phyloP scores from a whole-genome alignment of 208 protist species.

The Leishmania guyanensis region DNA sequence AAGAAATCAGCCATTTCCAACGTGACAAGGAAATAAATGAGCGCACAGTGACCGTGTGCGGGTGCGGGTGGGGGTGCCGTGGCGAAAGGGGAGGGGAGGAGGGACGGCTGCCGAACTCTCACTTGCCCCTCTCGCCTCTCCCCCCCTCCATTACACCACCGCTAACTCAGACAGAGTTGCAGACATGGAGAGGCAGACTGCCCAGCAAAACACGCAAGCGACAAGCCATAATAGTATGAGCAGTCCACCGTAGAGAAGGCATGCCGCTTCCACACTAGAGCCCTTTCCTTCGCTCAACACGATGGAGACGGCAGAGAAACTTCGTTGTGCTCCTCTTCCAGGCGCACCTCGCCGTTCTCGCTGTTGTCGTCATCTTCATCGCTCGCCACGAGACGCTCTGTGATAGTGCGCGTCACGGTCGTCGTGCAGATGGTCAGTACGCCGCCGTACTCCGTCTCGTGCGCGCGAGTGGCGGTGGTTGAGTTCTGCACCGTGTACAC shows the following conservation, averaged over 20 bases:
- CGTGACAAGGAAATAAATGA: too few species aligned
- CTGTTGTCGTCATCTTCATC: conserved; percentile 56
- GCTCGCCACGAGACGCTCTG: conserved; percentile 60
- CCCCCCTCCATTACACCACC: background rate
- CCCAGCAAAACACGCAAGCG: background rate
- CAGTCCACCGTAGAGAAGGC: background rate
- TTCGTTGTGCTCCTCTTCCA: background rate
- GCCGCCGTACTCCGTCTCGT: conserved; percentile 59
- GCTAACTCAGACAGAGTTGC: background rate
- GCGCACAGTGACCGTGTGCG: background rate
- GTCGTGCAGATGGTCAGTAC: conserved; percentile 69
- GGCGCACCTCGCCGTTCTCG: conserved; percentile 31
- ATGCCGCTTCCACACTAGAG: background rate
- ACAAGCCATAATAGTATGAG: background rate
- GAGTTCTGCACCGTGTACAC: conserved; percentile 56
- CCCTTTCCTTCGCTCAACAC: background rate
- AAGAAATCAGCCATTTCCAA: too few species aligned
- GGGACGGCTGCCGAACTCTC: background rate
- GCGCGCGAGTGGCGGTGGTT: conserved; percentile 40
- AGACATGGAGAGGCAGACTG: background rate
- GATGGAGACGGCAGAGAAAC: background rate
- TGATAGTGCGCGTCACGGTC: conserved; percentile 69
- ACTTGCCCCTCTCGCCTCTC: background rate
- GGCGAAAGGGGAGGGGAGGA: background rate
- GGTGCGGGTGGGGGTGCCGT: background rate